Base-by-base conservation (phyloP, 306 rosid species). In the Prunus mume region DNA sequence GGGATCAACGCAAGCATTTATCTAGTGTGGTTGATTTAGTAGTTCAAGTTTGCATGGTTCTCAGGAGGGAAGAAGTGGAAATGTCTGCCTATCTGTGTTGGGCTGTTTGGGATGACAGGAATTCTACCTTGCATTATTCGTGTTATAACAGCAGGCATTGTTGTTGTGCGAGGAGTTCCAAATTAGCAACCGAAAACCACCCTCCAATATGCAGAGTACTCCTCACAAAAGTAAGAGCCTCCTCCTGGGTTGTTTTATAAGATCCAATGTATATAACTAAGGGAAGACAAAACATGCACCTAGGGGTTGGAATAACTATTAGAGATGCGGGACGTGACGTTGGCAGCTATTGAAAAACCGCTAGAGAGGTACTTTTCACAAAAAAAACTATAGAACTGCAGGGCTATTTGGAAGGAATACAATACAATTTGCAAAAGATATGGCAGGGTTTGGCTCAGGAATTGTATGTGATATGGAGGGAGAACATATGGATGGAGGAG, bases 381-480 rank as follows among this genome's bases (percentile, higher is more conserved):
- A 30, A 22, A 58, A 32, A 72, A 41, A 22, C 55, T 20, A 57
- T 22, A 43, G 25, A 72, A 72, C 22, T 14, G 43, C 51, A 19
- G 62, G 56, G 56, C 13, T 2, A 46, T 43, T 73, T 46, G 46
- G 28, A 52, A 17, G 12, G 28, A 11, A 19, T 38, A 25, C 56
- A 17, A 43, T 43, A 43, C 57, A 58, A 24, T 58, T 45, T 17
- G 56, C 76, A 58, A 57, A 22, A 22, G 54, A 72, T 13, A 49
- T 17, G 10, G 68, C 68, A 17, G 67, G 52, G 24, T 72, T 55
- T 56, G 76, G 38, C 64, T 4, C 7, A 3, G 24, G 30, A 60
- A 19, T 73, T 73, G 60, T 73, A 61, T 61, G 60, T 45, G 58
- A 25, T 70, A 30, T 73, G 73, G 57, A 63, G 30, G 46, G 69